These are phyloP conservation scores for Myxozyma mucilagina DNA, from an alignment of 805 yeast genomes.

Conservation along the genomic window DNA sequence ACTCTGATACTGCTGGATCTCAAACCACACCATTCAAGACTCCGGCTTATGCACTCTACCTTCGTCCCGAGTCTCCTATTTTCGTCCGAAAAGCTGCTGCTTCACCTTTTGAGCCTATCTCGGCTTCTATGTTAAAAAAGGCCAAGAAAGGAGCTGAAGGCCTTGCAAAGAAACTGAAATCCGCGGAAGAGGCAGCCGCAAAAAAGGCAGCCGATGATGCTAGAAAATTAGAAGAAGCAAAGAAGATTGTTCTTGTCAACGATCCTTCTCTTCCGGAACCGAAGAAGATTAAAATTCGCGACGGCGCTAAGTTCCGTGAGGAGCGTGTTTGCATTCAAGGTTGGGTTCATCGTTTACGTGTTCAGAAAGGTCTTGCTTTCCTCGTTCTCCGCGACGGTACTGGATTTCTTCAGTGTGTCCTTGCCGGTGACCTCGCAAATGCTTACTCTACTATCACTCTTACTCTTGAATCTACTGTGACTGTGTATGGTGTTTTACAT, in stretches of 20 bases:
- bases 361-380: slow-evolving; percentile 89
- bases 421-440: slow-evolving; percentile 82
- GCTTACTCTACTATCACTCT: slow-evolving; percentile 82
- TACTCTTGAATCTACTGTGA: slow-evolving; percentile 84
- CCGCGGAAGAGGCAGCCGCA: slow-evolving; percentile 51
- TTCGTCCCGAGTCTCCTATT: slow-evolving; percentile 42
- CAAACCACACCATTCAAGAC: slow-evolving; percentile 62
- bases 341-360: slow-evolving; percentile 94
- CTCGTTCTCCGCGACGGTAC: slow-evolving; percentile 93
- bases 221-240: slow-evolving; percentile 72
- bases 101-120: slow-evolving; percentile 68
- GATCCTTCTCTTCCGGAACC: slow-evolving; percentile 76
- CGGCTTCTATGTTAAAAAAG: slow-evolving; percentile 89
- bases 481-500: slow-evolving; percentile 75
- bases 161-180: slow-evolving; percentile 74
- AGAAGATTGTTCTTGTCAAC: slow-evolving; percentile 72
- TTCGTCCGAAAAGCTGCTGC: slow-evolving; percentile 64
- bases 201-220: slow-evolving; percentile 68
- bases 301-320: slow-evolving; percentile 57
- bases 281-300: slow-evolving; percentile 60
- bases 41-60: slow-evolving; percentile 76
- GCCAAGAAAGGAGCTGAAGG: slow-evolving; percentile 96
- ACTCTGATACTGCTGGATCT: slow-evolving; percentile 47
- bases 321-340: slow-evolving; percentile 79
- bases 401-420: slow-evolving; percentile 83